Conservation (phyloP, 139 green algal genomes). For the Tetraselmis chui region DNA sequence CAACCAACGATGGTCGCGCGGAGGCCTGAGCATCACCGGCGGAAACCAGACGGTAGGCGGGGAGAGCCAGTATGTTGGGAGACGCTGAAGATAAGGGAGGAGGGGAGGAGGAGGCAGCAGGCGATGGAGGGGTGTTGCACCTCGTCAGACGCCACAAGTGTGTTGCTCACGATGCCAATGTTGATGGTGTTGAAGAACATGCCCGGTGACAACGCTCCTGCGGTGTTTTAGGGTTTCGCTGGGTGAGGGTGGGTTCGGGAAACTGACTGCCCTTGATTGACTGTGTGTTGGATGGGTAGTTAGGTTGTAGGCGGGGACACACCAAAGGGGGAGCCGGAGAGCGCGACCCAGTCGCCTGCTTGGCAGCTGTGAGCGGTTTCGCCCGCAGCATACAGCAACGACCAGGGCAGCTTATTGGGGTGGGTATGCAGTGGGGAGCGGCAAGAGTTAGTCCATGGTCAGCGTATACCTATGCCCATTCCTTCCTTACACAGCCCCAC, state of each 20-base stretch:
- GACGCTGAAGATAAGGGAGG: no score
- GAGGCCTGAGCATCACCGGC: neutral
- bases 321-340: neutral
- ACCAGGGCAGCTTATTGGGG: neutral
- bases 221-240: neutral
- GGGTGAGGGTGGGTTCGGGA: neutral
- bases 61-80: no score
- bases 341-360: neutral
- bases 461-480: no score
- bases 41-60: neutral
- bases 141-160: neutral
- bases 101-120: no score
- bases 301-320: neutral
- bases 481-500: no score
- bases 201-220: neutral
- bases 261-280: neutral
- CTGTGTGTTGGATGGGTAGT: neutral
- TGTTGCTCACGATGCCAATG: neutral
- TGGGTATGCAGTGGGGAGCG: no score
- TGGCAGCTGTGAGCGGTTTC: neutral
- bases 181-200: neutral
- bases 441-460: no score
- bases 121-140: neutral
- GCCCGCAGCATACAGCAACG: neutral
- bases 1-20: neutral